Conservation (phyloP, 176 grass and related monocot species). For the Aegilops speltoides region DNA sequence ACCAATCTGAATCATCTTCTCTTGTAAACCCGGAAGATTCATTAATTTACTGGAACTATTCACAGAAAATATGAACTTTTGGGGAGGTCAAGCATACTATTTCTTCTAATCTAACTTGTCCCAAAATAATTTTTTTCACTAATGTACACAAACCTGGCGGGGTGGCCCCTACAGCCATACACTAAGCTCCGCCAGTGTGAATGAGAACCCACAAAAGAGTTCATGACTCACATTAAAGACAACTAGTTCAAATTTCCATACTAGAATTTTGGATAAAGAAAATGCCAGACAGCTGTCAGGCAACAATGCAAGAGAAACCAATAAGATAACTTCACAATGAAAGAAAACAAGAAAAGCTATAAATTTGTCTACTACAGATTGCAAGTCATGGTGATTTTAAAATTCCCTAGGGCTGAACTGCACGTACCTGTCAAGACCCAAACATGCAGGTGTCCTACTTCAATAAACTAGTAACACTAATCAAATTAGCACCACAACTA, state of each 20-base stretch:
- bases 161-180: too few relatives aligned
- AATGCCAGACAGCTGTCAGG: not conserved
- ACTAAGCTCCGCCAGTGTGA: not conserved
- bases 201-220: not conserved
- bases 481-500: too few relatives aligned
- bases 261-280: not conserved
- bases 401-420: not conserved
- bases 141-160: too few relatives aligned
- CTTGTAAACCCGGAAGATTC: not conserved
- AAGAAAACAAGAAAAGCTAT: not conserved
- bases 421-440: not conserved
- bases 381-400: not conserved
- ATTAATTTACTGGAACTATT: not conserved
- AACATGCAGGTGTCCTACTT: constrained; percentile 9
- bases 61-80: too few relatives aligned
- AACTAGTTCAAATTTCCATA: not conserved
- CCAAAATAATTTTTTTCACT: too few relatives aligned
- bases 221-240: not conserved
- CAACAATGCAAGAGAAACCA: not conserved
- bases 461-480: not conserved
- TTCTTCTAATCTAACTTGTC: too few relatives aligned
- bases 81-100: too few relatives aligned
- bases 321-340: not conserved
- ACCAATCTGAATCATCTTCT: too few relatives aligned
- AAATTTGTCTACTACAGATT: not conserved